Evolutionary conservation across 148 eudicot species (phyloP), one percentile per base, ranked within the genome.

Genomic region (Fagopyrum esculentum): DNA sequence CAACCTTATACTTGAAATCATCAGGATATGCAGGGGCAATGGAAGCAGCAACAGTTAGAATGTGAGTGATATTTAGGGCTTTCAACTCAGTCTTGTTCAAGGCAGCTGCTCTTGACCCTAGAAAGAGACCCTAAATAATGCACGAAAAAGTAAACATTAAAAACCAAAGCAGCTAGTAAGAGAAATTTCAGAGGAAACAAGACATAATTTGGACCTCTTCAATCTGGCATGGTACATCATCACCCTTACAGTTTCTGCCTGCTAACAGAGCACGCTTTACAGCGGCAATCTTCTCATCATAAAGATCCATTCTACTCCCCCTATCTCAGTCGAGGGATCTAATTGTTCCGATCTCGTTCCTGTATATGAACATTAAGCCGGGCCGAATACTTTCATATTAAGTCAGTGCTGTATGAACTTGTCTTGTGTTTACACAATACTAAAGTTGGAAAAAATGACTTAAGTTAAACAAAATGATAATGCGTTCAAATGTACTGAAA

Each of bases 71-170:
- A 77, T 95, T 92, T 70, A 86, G 80, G 69, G 83, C 79, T 80
- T 89, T 90, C 91, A 95, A 81, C 47, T 72, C 88, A 6, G 51
- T 74, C 80, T 78, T 92, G 75, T 92, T 90, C 77, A 73, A 80
- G 6, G 97, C 99, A 79, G 96, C 99, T 70, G 87, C 90, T 71
- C 86, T 46, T 13, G 99, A 95, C 44, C 98, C 98, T 80, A 95
- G 77, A 61, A 74, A 95, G 29, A 95, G 84, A 72, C 96, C 97
- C 99, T 1, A 47, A 77, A 61, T 19, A 70, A 13, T 73, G 61
- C 48, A 9, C 50, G 49, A 10, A 26, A 17, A 47, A 73, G 45
- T 29, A 74, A 29, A 71, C 46, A 47, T 9, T 45, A 17, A 44
- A 48, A 35, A 35, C 40, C 50, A 30, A 45, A 45, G 50, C 13